phyloP scores from a whole-genome alignment of 352 stramenopile genomes.

The Globisporangium splendens region DNA sequence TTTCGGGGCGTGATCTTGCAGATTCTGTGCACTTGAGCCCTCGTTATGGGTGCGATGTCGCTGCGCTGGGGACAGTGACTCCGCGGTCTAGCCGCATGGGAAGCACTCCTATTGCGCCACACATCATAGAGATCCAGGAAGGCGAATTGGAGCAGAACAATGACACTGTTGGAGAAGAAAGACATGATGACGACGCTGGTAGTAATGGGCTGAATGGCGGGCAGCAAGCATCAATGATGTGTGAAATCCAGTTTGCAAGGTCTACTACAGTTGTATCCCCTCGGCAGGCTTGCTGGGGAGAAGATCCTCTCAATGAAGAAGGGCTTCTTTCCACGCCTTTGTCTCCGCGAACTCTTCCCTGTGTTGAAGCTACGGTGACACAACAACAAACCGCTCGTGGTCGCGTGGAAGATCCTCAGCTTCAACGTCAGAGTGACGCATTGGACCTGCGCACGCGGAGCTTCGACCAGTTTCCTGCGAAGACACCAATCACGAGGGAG shows the following conservation, averaged over 20 bases:
- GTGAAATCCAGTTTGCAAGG: too few species aligned
- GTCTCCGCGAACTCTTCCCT: background rate
- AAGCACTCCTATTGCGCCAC: background rate
- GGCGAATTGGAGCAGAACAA: background rate
- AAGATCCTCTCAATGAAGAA: background rate
- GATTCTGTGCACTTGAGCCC: too few species aligned
- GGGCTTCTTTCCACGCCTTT: background rate
- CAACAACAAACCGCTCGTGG: background rate
- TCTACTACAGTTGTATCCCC: background rate
- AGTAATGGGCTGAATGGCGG: background rate
- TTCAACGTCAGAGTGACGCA: background rate
- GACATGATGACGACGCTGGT: background rate
- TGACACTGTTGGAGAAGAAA: background rate
- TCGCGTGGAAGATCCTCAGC: background rate
- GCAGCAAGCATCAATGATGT: background rate
- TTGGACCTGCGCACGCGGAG: background rate
- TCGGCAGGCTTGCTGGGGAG: constrained; percentile 12
- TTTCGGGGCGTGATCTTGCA: too few species aligned
- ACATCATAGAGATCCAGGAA: constrained; percentile 10
- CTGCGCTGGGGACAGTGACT: background rate
- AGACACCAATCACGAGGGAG: background rate
- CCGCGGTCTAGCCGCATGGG: too few species aligned
- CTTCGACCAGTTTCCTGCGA: background rate
- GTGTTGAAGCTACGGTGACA: background rate
- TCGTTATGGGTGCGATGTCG: background rate